Evolutionary conservation across 1,284 basidiomycete species (phyloP).

Genomic region (Tylopilus sp.): DNA sequence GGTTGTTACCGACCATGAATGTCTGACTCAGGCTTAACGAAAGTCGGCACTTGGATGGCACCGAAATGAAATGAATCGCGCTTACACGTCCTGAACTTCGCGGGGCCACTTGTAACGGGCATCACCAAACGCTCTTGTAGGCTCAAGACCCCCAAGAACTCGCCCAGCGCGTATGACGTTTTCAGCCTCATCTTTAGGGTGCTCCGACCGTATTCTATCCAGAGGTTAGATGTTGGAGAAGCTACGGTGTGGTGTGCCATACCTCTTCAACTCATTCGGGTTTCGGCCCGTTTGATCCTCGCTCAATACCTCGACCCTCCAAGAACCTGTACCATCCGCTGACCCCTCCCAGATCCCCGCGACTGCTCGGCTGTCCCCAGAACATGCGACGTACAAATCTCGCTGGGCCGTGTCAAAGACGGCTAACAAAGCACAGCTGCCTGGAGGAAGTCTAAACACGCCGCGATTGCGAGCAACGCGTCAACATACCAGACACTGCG

Average conservation of each 20-base stretch:
- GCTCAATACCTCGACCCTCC: slow-evolving; percentile 89
- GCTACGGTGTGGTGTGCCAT: slow-evolving; percentile 9
- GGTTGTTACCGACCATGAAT: slow-evolving; percentile 61
- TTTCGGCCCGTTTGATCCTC: slow-evolving; percentile 97
- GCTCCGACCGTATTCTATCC: slow-evolving; percentile 81
- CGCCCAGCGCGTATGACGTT: slow-evolving; percentile 84
- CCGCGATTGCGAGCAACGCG: background rate
- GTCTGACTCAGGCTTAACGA: slow-evolving; percentile 58
- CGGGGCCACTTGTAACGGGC: slow-evolving; percentile 89
- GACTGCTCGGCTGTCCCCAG: slow-evolving; percentile 94
- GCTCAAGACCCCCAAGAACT: slow-evolving; percentile 91
- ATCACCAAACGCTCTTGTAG: slow-evolving; percentile 93
- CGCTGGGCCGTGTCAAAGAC: slow-evolving; percentile 79
- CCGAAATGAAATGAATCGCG: slow-evolving; percentile 7
- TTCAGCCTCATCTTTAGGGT: slow-evolving; percentile 78
- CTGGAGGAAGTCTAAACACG: slow-evolving; percentile 36
- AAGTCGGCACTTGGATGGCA: slow-evolving; percentile 1
- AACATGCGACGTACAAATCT: slow-evolving; percentile 85
- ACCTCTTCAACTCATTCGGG: slow-evolving; percentile 75
- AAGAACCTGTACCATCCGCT: slow-evolving; percentile 56
- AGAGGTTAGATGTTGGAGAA: slow-evolving; percentile 9
- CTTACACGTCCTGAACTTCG: slow-evolving; percentile 70
- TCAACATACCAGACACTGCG: slow-evolving; percentile 61
- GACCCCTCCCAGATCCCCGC: slow-evolving; percentile 85
- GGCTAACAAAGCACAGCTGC: slow-evolving; percentile 86